Evolutionary conservation across 208 protist species (phyloP).

Genomic region (Sergeia podlipaevii): DNA sequence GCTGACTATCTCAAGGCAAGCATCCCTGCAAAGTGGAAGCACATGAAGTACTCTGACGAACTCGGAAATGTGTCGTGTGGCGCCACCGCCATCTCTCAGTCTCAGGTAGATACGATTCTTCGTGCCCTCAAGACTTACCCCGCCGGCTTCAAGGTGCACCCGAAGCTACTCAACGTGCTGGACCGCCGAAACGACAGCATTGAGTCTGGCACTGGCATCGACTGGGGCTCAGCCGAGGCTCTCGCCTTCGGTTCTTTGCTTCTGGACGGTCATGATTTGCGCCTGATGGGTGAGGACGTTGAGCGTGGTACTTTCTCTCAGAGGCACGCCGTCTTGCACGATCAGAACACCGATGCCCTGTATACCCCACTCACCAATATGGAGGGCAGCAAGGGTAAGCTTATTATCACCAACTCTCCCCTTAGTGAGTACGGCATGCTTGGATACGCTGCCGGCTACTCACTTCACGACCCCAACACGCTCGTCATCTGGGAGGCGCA

Average conservation of each 20-base stretch:
- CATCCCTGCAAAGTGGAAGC: slow-evolving; percentile 66
- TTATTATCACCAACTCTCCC: slow-evolving; percentile 92
- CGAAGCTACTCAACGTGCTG: slow-evolving; percentile 77
- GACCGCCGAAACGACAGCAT: slow-evolving; percentile 76
- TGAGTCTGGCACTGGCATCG: slow-evolving; percentile 67
- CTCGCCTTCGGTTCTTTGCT: slow-evolving; percentile 95
- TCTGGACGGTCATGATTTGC: slow-evolving; percentile 94
- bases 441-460: slow-evolving; percentile 96
- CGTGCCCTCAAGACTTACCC: slow-evolving; percentile 67
- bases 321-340: slow-evolving; percentile 95
- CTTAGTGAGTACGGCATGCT: slow-evolving; percentile 97
- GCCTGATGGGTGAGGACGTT: slow-evolving; percentile 94
- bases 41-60: slow-evolving; percentile 79
- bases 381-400: slow-evolving; percentile 56
- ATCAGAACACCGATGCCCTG: slow-evolving; percentile 74
- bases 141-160: slow-evolving; percentile 76
- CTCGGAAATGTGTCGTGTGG: slow-evolving; percentile 50
- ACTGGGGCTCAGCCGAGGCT: slow-evolving; percentile 95
- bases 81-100: slow-evolving; percentile 65
- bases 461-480: slow-evolving; percentile 91
- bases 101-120: slow-evolving; percentile 46
- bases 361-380: slow-evolving; percentile 87
- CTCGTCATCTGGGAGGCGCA: slow-evolving; percentile 99
- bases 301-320: slow-evolving; percentile 98
- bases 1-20: slow-evolving; percentile 69